Base-by-base conservation (phyloP, 768 basidiomycete species). In the Amanita rubescens region DNA sequence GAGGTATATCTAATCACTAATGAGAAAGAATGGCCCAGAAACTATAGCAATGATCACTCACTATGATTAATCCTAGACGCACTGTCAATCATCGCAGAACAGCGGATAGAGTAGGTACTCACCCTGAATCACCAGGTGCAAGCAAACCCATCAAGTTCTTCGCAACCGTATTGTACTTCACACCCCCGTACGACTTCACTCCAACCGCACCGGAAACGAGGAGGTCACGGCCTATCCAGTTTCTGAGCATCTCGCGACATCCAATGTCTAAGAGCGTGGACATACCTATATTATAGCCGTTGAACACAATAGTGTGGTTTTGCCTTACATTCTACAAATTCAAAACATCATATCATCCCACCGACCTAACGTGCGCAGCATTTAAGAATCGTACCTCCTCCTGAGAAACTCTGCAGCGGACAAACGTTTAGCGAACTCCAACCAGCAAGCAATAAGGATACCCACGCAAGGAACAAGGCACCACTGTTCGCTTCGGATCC, bases 401-500 rank as follows among this genome's bases (percentile, higher is more conserved):
- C 51, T 67, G 59, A 11, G 70, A 71, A 35, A 71, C 69, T 15
- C 70, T 72, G 34, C 27, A 15, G 2, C 20, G 20, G 1, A 30
- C 8, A 15, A 49, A 20, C 14, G 47, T 22, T 11, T 30, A 30
- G 22, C 22, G 20, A 2, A 15, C 2, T 27, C 19, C 44, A 37
- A 41, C 43, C 24, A 30, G 25, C 14, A 22, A 3, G 3, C 25
- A 7, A 12, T 17, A 27, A 30, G n/a, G 44, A 46, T 3, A 66
- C 79, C 59, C 62, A 82, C 79, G 79, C 80, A 17, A 82, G 70
- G 65, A 87, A 88, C 25, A 85, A 63, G 3, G 82, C 84, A 3
- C 73, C 74, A 22, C 67, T 71, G 55, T 74, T 59, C 4, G 70
- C 72, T 5, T 22, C 17, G 3, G 72, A 56, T 3, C 81, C 81